Evolutionary conservation across 768 basidiomycete species (phyloP).

Genomic region (Chiua virens): DNA sequence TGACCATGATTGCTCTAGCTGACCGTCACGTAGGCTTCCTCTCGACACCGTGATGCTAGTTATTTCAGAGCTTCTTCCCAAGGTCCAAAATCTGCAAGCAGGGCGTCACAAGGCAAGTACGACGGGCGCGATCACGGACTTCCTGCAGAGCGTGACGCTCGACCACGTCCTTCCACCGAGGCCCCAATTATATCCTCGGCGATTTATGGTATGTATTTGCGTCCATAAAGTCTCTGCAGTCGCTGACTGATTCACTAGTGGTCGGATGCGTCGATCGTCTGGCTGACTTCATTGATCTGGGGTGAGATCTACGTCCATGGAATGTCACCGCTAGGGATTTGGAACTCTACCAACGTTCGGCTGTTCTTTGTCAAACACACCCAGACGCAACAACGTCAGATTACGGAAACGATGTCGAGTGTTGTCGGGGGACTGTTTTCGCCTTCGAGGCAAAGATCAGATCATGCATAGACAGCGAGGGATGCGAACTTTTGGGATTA

Average conservation of each 20-base stretch:
- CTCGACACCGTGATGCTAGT: conserved; percentile 84
- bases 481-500: not conserved
- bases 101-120: conserved; percentile 63
- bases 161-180: conserved; percentile 71
- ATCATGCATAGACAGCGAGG: conserved; percentile 20
- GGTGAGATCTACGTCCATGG: conserved; percentile 92
- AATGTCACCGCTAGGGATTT: conserved; percentile 83
- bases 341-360: conserved; percentile 87
- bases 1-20: conserved; percentile 3
- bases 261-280: conserved; percentile 88
- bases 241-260: conserved; percentile 50
- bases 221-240: not conserved
- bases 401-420: conserved; percentile 76
- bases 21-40: conserved; percentile 59
- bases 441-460: conserved; percentile 32
- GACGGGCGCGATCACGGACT: conserved; percentile 68
- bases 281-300: conserved; percentile 94
- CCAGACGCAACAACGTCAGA: conserved; percentile 63
- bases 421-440: conserved; percentile 79
- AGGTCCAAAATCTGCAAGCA: conserved; percentile 77
- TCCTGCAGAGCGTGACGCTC: conserved; percentile 69
- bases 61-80: conserved; percentile 86
- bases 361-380: conserved; percentile 91
- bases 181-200: conserved; percentile 63
- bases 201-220: conserved; percentile 62